Conservation (phyloP, 1,284 basidiomycete genomes). For the Apiotrichum porosum region DNA sequence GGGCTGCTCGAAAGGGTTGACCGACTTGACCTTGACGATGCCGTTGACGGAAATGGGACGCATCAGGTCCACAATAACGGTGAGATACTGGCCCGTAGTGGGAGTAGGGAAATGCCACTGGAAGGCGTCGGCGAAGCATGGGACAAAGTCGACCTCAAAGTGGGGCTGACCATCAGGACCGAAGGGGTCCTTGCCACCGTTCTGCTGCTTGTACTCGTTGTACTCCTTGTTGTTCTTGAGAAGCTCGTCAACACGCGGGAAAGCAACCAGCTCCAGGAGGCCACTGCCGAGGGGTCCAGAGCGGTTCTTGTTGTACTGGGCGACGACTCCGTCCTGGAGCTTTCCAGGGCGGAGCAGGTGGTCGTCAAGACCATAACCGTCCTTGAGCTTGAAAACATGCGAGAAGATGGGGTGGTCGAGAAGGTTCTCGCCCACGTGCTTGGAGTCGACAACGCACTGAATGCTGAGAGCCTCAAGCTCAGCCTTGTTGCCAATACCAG, state of each 20-base stretch:
- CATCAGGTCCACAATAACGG: slow-evolving; percentile 17
- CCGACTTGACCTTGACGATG: slow-evolving; percentile 53
- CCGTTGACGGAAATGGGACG: slow-evolving; percentile 9
- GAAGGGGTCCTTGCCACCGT: slow-evolving; percentile 13
- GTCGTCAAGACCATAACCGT: slow-evolving; percentile 14
- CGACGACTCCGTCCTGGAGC: neutral
- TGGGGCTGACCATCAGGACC: slow-evolving; percentile 13
- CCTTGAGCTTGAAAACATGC: slow-evolving; percentile 18
- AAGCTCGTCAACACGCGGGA: slow-evolving; percentile 12
- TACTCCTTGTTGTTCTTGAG: slow-evolving; percentile 6
- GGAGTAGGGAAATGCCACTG: slow-evolving; percentile 14
- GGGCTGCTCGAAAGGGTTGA: slow-evolving; percentile 56
- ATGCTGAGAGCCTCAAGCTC: slow-evolving; percentile 14
- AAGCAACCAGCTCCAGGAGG: slow-evolving; percentile 13
- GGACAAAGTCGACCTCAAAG: slow-evolving; percentile 18
- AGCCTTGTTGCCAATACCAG: slow-evolving; percentile 8
- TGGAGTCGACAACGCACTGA: slow-evolving; percentile 19
- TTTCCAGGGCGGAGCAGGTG: slow-evolving; percentile 3
- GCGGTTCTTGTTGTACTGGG: slow-evolving; percentile 8
- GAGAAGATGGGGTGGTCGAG: slow-evolving; percentile 57
- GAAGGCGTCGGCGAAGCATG: slow-evolving; percentile 8
- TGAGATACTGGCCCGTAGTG: slow-evolving; percentile 6
- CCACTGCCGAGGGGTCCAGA: slow-evolving; percentile 3
- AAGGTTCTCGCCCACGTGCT: slow-evolving; percentile 70
- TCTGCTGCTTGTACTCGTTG: slow-evolving; percentile 12